A percentile compares a stretch with the other conserved stretches of the same genome.
phyloP scores from a whole-genome alignment of 148 eudicot genomes.

The Oxyria digyna region DNA sequence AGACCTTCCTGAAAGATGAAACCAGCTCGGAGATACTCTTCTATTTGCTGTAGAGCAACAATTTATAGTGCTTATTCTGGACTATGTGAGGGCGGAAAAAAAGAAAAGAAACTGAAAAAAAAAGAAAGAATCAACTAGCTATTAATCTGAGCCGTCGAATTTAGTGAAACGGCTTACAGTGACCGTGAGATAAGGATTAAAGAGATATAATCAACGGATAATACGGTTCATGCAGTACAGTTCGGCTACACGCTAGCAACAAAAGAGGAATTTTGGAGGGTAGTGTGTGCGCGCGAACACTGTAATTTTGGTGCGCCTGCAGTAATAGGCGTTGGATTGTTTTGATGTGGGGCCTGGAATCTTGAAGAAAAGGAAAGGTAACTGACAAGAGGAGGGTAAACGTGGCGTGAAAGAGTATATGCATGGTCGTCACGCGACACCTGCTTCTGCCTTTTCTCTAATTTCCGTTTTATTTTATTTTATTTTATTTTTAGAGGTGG shows the following conservation, averaged over 20 bases:
- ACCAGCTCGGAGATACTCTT: neutral
- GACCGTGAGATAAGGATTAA: neutral
- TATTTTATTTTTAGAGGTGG: neutral
- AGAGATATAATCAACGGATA: neutral
- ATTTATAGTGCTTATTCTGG: neutral
- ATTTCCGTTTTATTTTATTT: neutral
- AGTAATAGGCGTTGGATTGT: neutral
- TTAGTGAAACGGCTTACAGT: neutral
- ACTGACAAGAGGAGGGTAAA: neutral
- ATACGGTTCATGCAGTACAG: neutral
- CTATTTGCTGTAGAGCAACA: neutral
- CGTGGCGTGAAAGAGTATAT: conserved; percentile 3
- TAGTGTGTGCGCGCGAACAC: neutral
- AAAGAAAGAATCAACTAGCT: neutral
- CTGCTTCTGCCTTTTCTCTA: neutral
- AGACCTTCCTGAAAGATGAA: neutral
- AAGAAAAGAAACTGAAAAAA: neutral
- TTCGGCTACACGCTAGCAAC: neutral
- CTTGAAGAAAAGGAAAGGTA: neutral
- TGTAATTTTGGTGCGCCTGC: neutral
- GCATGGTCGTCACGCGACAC: conserved; percentile 9
- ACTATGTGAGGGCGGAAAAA: neutral
- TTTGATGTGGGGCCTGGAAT: conserved; percentile 3
- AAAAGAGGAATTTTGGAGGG: neutral
- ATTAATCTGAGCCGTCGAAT: neutral